Base-by-base conservation (phyloP, 2,329 filamentous ascomycete genomes). In the Fusarium pseudonygamai region DNA sequence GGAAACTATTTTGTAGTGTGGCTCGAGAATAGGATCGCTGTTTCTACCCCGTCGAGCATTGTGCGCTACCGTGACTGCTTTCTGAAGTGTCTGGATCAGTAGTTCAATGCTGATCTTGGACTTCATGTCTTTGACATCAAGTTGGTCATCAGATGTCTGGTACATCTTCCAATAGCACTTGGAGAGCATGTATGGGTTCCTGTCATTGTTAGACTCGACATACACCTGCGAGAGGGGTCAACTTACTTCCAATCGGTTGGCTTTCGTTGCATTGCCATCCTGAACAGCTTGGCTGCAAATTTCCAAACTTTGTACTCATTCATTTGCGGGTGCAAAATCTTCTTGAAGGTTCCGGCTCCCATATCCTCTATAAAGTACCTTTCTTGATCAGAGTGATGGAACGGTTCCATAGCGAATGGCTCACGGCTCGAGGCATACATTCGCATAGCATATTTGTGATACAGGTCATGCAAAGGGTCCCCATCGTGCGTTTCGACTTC, bases 1-100 rank as follows among this genome's bases (percentile, higher is more conserved):
- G 5, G 93, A 93, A 40, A 96, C 88, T 26, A 97, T 91, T 83
- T 97, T 97, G 85, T 97, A 97, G 79, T 97, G 95, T 7, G 95
- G 95, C 80, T 97, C 95, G 22, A 98, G 87, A 30, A 97, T 91
- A 0, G 93, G 94, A 69, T 97, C 94, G 26, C 87, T 91, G 78
- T 86, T 84, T 20, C 88, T 84, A 9, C 87, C 87, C 71, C 89
- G 90, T 34, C 87, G 87, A 36, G 88, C 81, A 24, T 83, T 84
- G 12, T 84, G 82, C 3, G 88, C 87, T 4, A 88, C 84, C 60
- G 86, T 79, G 26, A 90, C 83, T 4, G 87, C 83, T 65, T 84
- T 84, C 72, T 89, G 87, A 6, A 90, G 83, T 0, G 86, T 83
- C 6, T 80, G 75, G n/a, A 90, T 71, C 11, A 91, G 79, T 14